These are phyloP conservation scores for Actinomortierella wolfii DNA, from an alignment of 371 early-diverging fungal genomes.

Conservation along the genomic window DNA sequence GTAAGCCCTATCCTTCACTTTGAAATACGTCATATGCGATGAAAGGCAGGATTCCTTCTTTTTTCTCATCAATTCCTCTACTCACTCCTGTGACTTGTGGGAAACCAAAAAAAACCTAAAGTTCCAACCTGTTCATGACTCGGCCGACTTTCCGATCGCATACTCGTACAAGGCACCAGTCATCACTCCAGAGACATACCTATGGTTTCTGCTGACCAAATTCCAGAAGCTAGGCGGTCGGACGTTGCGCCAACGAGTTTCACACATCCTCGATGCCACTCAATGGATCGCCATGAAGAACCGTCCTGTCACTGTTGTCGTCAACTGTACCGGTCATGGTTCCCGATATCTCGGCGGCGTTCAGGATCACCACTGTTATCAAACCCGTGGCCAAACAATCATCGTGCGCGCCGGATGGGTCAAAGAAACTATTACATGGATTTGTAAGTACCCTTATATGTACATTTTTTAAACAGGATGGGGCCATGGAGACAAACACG, in stretches of 20 bases:
- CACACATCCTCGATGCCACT: constrained; percentile 56
- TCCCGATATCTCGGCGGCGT: constrained; percentile 71
- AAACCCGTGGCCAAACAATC: constrained; percentile 79
- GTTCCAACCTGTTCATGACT: too few species aligned
- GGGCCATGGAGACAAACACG: background rate
- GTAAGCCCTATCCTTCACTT: constrained; percentile 5
- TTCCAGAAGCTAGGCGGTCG: constrained; percentile 61
- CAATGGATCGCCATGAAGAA: constrained; percentile 32
- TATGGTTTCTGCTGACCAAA: constrained; percentile 62
- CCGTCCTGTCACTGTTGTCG: constrained; percentile 53
- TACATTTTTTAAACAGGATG: too few species aligned
- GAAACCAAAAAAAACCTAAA: too few species aligned
- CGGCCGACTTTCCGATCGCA: constrained; percentile 27
- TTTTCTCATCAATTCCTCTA: background rate
- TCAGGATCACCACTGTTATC: constrained; percentile 63
- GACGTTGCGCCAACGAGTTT: constrained; percentile 47
- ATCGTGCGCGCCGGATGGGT: constrained; percentile 67
- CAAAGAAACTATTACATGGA: constrained; percentile 54
- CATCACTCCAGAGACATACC: constrained; percentile 55
- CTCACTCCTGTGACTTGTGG: too few species aligned
- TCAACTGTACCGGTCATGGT: constrained; percentile 80
- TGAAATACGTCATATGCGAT: background rate
- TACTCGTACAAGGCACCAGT: constrained; percentile 44
- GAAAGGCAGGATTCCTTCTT: background rate
- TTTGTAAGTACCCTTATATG: constrained; percentile 17